These are phyloP conservation scores for Plasmodium blacklocki DNA, from an alignment of 169 alveolate species.

Conservation along the genomic window DNA sequence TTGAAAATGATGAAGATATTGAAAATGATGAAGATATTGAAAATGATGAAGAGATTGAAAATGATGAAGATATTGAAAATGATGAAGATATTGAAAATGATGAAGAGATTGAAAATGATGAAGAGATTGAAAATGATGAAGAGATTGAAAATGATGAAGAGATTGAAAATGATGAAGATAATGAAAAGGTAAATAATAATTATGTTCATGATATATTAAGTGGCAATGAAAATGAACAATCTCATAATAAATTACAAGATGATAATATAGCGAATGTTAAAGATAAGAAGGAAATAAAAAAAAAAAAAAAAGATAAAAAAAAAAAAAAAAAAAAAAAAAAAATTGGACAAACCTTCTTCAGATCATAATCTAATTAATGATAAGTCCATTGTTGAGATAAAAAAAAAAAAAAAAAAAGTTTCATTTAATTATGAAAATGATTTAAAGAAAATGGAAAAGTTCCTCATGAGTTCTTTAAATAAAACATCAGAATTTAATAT, in stretches of 20 bases:
- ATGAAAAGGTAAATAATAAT: neutral
- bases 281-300: constrained; percentile 19
- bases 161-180: neutral
- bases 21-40: neutral
- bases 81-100: constrained; percentile 21
- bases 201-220: neutral
- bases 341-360: constrained; percentile 6
- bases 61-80: constrained; percentile 8
- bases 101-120: constrained; percentile 6
- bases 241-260: neutral
- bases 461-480: constrained; percentile 38
- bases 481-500: constrained; percentile 72
- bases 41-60: neutral
- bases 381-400: neutral
- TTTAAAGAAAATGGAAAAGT: constrained; percentile 56
- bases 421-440: constrained; percentile 17
- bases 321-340: constrained; percentile 26
- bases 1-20: neutral
- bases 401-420: constrained; percentile 24
- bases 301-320: constrained; percentile 16
- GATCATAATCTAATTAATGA: neutral
- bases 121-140: neutral
- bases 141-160: no score
- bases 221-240: neutral
- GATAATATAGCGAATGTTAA: neutral